A percentile compares a stretch with the other conserved stretches of the same genome.
Conservation (phyloP, 306 rosid genomes). For the Adenanthera pavonina region DNA sequence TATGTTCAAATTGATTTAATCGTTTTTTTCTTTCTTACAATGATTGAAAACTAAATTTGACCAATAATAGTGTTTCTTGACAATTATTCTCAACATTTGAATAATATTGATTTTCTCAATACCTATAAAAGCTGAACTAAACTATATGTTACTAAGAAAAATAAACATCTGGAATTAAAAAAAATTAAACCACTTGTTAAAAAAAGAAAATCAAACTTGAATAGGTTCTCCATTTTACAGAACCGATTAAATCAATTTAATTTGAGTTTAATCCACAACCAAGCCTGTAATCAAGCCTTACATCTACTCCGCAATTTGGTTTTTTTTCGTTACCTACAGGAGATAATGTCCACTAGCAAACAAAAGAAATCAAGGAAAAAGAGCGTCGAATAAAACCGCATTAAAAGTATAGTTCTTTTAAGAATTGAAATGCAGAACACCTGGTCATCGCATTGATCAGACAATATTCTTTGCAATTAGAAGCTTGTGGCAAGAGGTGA, state of each 20-base stretch:
- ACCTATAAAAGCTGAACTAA: no score
- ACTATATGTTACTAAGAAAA: no score
- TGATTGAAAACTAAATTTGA: no score
- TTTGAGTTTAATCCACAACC: background rate
- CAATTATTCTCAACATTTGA: no score
- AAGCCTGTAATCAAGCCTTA: no score
- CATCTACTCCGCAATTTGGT: background rate
- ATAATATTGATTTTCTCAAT: no score
- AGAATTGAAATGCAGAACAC: background rate
- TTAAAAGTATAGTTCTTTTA: constrained; percentile 1
- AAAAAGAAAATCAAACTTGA: background rate
- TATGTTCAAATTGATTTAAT: no score
- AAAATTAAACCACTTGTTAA: no score
- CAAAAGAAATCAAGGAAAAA: background rate
- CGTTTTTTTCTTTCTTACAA: no score
- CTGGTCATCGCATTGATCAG: background rate
- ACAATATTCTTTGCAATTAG: background rate
- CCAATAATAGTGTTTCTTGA: no score
- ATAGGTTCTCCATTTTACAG: background rate
- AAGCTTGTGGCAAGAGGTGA: background rate
- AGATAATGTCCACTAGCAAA: background rate
- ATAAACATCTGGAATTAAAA: no score
- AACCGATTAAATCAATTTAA: background rate
- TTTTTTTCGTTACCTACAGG: background rate
- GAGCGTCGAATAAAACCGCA: background rate